A percentile compares a stretch with the other conserved stretches of the same genome.
Evolutionary conservation across 441 rosid genomes (phyloP).

Genomic region (Hura crepitans): DNA sequence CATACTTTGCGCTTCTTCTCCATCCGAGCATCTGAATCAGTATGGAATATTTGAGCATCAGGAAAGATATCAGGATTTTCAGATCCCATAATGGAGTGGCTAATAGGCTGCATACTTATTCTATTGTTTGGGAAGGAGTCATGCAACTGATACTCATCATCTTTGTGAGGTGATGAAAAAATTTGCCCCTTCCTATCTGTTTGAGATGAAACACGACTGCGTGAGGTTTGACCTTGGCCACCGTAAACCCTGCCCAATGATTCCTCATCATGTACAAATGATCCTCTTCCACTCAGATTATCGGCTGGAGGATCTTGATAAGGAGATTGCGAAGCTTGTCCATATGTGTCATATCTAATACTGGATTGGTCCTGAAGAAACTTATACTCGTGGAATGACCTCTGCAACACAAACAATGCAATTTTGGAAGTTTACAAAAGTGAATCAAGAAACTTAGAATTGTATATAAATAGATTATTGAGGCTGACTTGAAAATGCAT

Average conservation of each 20-base stretch:
- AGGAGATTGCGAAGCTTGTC: slow-evolving; percentile 53
- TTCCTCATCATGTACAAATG: slow-evolving; percentile 57
- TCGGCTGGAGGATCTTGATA: slow-evolving; percentile 53
- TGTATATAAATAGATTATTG: background rate
- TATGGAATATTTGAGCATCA: slow-evolving; percentile 47
- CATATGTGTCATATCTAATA: slow-evolving; percentile 52
- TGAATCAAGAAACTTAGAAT: slow-evolving; percentile 6
- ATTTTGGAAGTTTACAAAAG: slow-evolving; percentile 10
- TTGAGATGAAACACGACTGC: slow-evolving; percentile 51
- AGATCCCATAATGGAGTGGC: slow-evolving; percentile 38
- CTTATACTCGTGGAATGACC: slow-evolving; percentile 67
- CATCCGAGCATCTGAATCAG: slow-evolving; percentile 43
- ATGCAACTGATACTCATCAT: slow-evolving; percentile 46
- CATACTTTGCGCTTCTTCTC: slow-evolving; percentile 82
- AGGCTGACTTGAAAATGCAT: slow-evolving; percentile 3
- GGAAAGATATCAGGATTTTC: slow-evolving; percentile 59
- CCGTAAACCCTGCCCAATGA: slow-evolving; percentile 47
- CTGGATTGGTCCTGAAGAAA: slow-evolving; percentile 63
- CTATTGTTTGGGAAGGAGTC: slow-evolving; percentile 47
- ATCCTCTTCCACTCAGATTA: slow-evolving; percentile 44
- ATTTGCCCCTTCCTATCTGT: slow-evolving; percentile 52
- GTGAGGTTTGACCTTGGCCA: slow-evolving; percentile 49
- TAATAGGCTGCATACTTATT: slow-evolving; percentile 31
- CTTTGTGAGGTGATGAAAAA: slow-evolving; percentile 49
- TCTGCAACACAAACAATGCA: slow-evolving; percentile 36